Conservation (phyloP, 345 rosid species). For the Eucalyptus camaldulensis region DNA sequence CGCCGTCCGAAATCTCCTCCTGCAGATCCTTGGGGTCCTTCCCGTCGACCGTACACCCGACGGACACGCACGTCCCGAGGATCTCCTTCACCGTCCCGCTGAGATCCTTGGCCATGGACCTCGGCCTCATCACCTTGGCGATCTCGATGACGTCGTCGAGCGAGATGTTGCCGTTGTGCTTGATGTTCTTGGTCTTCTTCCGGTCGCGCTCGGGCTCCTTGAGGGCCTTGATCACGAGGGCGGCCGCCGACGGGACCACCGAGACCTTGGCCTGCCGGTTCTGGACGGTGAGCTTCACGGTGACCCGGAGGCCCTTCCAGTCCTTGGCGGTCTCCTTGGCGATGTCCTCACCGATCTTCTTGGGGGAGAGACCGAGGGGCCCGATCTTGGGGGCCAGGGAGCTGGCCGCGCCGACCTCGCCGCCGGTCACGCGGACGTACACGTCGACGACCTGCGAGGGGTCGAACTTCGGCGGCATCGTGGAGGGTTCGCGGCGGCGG, state of each 20-base stretch:
- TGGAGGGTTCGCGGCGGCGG: background rate
- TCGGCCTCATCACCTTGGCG: slow-evolving; percentile 4
- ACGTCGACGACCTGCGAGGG: slow-evolving; percentile 9
- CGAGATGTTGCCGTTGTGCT: slow-evolving; percentile 12
- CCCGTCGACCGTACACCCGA: slow-evolving; percentile 12
- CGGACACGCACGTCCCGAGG: slow-evolving; percentile 10
- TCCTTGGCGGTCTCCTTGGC: slow-evolving; percentile 19
- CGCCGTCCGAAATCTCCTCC: slow-evolving; percentile 2
- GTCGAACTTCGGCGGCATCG: slow-evolving; percentile 10
- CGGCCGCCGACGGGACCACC: slow-evolving; percentile 10
- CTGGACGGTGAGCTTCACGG: slow-evolving; percentile 14
- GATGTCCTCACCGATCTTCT: slow-evolving; percentile 11
- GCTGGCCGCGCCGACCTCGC: slow-evolving; percentile 14
- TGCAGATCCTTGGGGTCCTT: slow-evolving; percentile 11
- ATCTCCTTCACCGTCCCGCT: slow-evolving; percentile 12
- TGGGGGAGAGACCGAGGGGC: slow-evolving; percentile 6
- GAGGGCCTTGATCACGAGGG: slow-evolving; percentile 12
- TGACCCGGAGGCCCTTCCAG: slow-evolving; percentile 20
- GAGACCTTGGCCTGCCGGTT: slow-evolving; percentile 17
- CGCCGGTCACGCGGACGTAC: slow-evolving; percentile 10
- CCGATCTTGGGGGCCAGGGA: slow-evolving; percentile 15
- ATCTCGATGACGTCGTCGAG: slow-evolving; percentile 16
- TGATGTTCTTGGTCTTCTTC: slow-evolving; percentile 13
- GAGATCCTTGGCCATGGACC: slow-evolving; percentile 12
- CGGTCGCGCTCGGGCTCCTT: slow-evolving; percentile 14